These are phyloP conservation scores for Boletales sp. DNA, from an alignment of 768 basidiomycete species.

Conservation along the genomic window DNA sequence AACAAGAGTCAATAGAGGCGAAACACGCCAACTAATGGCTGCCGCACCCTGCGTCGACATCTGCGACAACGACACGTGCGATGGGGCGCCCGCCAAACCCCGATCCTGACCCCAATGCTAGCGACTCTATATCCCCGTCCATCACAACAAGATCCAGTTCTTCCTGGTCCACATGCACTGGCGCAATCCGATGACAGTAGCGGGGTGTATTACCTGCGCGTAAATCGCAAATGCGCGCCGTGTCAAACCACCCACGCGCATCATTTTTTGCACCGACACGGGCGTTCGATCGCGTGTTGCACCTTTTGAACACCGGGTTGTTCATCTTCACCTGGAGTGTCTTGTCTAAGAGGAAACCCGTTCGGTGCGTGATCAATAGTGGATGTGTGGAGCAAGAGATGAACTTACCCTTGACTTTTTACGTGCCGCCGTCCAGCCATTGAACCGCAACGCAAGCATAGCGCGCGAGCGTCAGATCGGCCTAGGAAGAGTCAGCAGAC, in stretches of 20 bases:
- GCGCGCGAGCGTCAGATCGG: too few relatives aligned
- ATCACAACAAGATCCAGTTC: constrained; percentile 47
- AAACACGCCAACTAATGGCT: constrained; percentile 75
- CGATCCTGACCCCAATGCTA: constrained; percentile 15
- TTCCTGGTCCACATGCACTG: background rate
- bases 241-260: constrained; percentile 91
- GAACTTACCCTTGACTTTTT: constrained; percentile 87
- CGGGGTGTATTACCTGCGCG: constrained; percentile 18
- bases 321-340: constrained; percentile 85
- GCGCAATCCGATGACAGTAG: background rate
- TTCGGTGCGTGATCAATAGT: background rate
- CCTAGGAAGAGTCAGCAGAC: too few relatives aligned
- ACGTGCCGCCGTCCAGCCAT: constrained; percentile 87
- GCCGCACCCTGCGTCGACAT: constrained; percentile 29
- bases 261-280: constrained; percentile 87
- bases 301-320: constrained; percentile 79
- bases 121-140: constrained; percentile 41
- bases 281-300: constrained; percentile 71
- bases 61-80: constrained; percentile 18
- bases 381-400: background rate
- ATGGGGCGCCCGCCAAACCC: background rate
- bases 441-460: too few relatives aligned
- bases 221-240: constrained; percentile 68
- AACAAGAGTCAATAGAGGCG: constrained; percentile 91
- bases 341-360: constrained; percentile 86